Percentiles rank a stretch among this genome's conserved stretches.
These are phyloP conservation scores for Backusella circina DNA, from an alignment of 192 early-diverging fungal genomes.

Conservation along the genomic window DNA sequence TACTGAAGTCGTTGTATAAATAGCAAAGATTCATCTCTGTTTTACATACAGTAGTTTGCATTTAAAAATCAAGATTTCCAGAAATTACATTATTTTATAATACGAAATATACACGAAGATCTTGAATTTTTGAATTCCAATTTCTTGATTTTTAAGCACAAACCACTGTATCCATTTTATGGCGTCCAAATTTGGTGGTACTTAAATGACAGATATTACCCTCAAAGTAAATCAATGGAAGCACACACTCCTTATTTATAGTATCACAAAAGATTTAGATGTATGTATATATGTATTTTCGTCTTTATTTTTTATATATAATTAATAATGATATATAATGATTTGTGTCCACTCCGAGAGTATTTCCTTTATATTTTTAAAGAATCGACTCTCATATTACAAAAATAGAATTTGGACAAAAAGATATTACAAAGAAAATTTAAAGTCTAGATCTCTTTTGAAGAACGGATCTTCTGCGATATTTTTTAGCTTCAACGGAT, in stretches of 20 bases:
- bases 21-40: no score
- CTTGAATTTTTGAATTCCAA: no score
- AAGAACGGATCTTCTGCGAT: background rate
- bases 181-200: background rate
- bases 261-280: background rate
- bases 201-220: background rate
- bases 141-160: no score
- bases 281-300: background rate
- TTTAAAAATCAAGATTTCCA: no score
- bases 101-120: no score
- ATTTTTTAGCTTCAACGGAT: background rate
- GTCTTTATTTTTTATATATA: background rate
- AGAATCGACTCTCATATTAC: background rate
- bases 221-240: background rate
- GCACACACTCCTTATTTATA: no score
- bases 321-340: background rate
- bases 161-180: no score
- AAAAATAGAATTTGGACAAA: background rate
- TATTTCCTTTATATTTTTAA: background rate
- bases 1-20: no score
- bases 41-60: no score
- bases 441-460: background rate
- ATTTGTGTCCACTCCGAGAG: background rate
- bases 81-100: no score
- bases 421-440: background rate